Evolutionary conservation across 208 protist genomes (phyloP).

Genomic region (Trypanosomatidae sp.): DNA sequence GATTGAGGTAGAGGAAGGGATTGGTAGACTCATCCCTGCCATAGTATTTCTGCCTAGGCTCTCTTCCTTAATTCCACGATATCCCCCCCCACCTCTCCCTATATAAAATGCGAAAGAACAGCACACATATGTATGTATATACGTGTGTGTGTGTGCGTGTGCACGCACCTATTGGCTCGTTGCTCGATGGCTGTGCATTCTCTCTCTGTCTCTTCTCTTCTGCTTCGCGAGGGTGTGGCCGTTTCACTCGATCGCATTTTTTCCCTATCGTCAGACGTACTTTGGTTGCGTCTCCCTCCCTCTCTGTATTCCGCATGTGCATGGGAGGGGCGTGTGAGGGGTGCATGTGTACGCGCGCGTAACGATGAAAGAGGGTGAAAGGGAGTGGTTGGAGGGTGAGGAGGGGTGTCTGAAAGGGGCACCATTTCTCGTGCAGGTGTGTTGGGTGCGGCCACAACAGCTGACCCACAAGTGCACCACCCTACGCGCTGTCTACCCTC

Average conservation of each 20-base stretch:
- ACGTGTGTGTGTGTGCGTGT: background rate
- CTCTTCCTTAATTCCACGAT: too few species aligned
- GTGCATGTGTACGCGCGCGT: too few species aligned
- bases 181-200: background rate
- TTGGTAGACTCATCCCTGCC: background rate
- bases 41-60: too few species aligned
- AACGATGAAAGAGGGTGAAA: background rate
- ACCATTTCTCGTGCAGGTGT: background rate
- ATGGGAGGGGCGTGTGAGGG: too few species aligned
- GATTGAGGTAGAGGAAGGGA: too few species aligned
- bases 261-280: background rate
- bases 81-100: too few species aligned
- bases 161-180: background rate
- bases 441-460: background rate
- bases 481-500: background rate
- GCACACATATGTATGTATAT: conserved; percentile 6
- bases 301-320: too few species aligned
- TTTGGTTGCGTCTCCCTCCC: background rate
- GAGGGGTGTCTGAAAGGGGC: background rate
- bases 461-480: background rate
- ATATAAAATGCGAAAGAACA: background rate
- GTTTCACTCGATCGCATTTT: background rate
- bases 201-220: background rate
- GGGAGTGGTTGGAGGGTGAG: background rate
- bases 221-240: background rate